Conservation (phyloP, 495 filamentous ascomycete species). For the Parathielavia hyrcaniae region DNA sequence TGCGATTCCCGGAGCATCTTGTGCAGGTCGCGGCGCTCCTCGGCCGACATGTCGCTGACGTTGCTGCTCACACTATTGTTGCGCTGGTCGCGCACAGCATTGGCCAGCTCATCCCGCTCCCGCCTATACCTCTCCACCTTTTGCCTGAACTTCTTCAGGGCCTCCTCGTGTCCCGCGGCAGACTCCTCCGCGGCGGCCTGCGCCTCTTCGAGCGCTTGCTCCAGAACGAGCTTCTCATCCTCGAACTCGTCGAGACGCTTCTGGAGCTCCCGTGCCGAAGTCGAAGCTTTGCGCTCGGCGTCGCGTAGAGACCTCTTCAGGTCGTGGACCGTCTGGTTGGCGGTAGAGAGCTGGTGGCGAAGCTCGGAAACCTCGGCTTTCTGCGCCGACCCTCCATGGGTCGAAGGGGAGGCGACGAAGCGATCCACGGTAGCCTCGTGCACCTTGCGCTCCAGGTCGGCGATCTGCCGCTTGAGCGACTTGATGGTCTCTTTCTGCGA, state of each 20-base stretch:
- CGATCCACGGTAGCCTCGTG: slow-evolving; percentile 42
- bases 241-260: slow-evolving; percentile 81
- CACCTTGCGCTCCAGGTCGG: slow-evolving; percentile 43
- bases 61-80: slow-evolving; percentile 28
- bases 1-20: slow-evolving; percentile 62
- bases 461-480: slow-evolving; percentile 43
- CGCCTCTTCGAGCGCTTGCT: slow-evolving; percentile 68
- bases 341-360: slow-evolving; percentile 56
- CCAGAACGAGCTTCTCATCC: slow-evolving; percentile 81
- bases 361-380: slow-evolving; percentile 58
- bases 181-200: slow-evolving; percentile 72
- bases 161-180: slow-evolving; percentile 72
- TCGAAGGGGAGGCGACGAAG: slow-evolving; percentile 31
- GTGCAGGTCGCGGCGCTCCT: slow-evolving; percentile 58
- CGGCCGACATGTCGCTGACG: slow-evolving; percentile 31
- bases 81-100: slow-evolving; percentile 29
- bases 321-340: slow-evolving; percentile 55
- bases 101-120: slow-evolving; percentile 31
- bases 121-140: slow-evolving; percentile 46
- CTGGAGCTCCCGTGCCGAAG: slow-evolving; percentile 73
- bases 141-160: slow-evolving; percentile 50
- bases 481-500: slow-evolving; percentile 52
- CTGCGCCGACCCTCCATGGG: slow-evolving; percentile 43
- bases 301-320: slow-evolving; percentile 42
- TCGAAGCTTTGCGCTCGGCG: slow-evolving; percentile 69